A percentile compares a stretch with the other conserved stretches of the same genome.
Conservation (phyloP, 2,329 filamentous ascomycete genomes). For the Arthrobotrys sinensis region DNA sequence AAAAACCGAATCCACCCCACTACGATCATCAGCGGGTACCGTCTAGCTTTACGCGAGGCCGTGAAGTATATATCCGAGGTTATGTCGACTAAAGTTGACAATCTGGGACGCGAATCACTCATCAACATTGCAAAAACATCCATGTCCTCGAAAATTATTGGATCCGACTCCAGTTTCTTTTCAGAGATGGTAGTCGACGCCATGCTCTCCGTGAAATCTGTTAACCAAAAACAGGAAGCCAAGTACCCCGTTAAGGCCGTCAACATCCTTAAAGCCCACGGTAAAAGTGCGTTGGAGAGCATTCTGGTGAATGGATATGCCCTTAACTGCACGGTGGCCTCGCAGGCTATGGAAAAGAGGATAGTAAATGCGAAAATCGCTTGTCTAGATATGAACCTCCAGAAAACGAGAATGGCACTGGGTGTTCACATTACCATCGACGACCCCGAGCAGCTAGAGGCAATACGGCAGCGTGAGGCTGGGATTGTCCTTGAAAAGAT, state of each 20-base stretch:
- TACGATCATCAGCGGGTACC: slow-evolving; percentile 98
- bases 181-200: slow-evolving; percentile 97
- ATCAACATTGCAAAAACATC: slow-evolving; percentile 97
- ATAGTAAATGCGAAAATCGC: slow-evolving; percentile 97
- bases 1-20: slow-evolving; percentile 99
- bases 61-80: slow-evolving; percentile 99
- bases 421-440: slow-evolving; percentile 98
- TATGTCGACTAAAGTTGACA: slow-evolving; percentile 94
- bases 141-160: slow-evolving; percentile 99
- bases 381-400: slow-evolving; percentile 95
- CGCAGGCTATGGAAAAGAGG: slow-evolving; percentile 95
- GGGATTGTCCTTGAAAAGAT: slow-evolving; percentile 94
- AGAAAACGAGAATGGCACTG: slow-evolving; percentile 99
- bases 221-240: slow-evolving; percentile 88
- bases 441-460: slow-evolving; percentile 95
- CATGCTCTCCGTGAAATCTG: slow-evolving; percentile 93
- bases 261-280: slow-evolving; percentile 98
- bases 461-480: slow-evolving; percentile 92
- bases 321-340: slow-evolving; percentile 97
- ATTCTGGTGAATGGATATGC: slow-evolving; percentile 95
- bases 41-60: slow-evolving; percentile 92
- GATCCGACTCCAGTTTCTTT: slow-evolving; percentile 95
- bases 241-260: slow-evolving; percentile 99
- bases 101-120: slow-evolving; percentile 88
- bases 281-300: slow-evolving; percentile 90